Base-by-base conservation (phyloP, 768 basidiomycete genomes). In the Punctularia strigosozonata region DNA sequence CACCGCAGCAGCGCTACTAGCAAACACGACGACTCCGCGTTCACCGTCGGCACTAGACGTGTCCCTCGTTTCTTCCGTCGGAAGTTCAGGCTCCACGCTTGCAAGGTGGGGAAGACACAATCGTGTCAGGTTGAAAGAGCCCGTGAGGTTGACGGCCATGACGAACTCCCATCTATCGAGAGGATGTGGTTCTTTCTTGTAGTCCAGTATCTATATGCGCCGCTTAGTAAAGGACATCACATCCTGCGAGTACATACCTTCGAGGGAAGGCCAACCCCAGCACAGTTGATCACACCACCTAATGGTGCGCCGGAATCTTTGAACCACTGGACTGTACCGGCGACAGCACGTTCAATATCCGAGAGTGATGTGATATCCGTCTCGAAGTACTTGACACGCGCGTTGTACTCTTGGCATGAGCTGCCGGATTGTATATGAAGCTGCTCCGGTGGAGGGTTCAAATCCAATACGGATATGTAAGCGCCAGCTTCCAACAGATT, bases 201-300 rank as follows among this genome's bases (percentile, higher is more conserved):
- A 52, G 35, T 69, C 64, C 25, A 77, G 66, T 6, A 73, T 66
- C 62, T 74, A 61, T 0, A 12, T 8, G 13, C 20, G 33, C 8
- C 13, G 18, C 10, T 34, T 19, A 34, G 19, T 44, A 13, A 25
- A 10, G 25, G 12, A n/a, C 28, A 8, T 30, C 6, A 13, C 7
- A 20, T 21, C 36, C 14, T 25, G 36, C 7, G 17, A 12, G 8
- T 1, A 18, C 56, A n/a, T 37, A 51, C 51, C 40, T 50, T 52
- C 23, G 54, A 56, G 13, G 48, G 49, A 31, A 46, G 54, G 14
- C 64, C 76, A 0, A 75, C 64, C 3, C 76, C 77, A 3, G 74
- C 76, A 43, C 68, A 69, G 48, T 75, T 73, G 6, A 78, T 63
- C 4, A 77, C 69, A 6, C 77, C 75, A 5, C 75, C 75, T n/a